Evolutionary conservation across 179 eudicot species (phyloP).

Genomic region (Beta lomatogona): DNA sequence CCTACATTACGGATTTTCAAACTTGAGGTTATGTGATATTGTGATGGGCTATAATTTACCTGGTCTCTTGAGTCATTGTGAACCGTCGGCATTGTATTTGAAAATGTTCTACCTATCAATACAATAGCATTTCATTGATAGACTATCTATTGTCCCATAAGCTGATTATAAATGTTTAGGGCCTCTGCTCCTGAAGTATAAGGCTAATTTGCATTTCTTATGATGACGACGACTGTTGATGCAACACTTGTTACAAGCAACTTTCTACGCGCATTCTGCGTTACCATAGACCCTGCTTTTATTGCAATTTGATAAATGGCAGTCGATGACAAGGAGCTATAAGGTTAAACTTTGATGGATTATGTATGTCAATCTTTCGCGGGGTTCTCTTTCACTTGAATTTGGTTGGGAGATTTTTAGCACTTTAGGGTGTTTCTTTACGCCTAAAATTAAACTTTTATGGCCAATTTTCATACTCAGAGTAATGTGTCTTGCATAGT

Average conservation of each 20-base stretch:
- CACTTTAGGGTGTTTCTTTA: not conserved
- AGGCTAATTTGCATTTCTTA: not conserved
- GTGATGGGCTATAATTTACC: not conserved
- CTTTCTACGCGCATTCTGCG: not conserved
- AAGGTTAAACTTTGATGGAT: not conserved
- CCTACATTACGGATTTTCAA: not conserved
- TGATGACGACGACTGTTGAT: not conserved
- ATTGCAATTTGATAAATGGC: not conserved
- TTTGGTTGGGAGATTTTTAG: not conserved
- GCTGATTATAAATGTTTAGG: not conserved
- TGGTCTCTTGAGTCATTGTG: not conserved
- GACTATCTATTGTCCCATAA: not conserved
- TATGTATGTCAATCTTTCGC: not conserved
- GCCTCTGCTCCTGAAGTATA: no score
- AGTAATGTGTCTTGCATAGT: not conserved
- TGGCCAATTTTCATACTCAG: no score
- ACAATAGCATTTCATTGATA: not conserved
- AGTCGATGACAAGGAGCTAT: not conserved
- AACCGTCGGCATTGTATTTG: no score
- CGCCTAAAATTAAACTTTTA: no score
- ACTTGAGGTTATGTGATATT: not conserved
- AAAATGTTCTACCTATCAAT: no score
- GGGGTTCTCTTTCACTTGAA: not conserved
- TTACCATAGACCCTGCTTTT: not conserved
- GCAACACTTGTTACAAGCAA: not conserved